Percentiles rank a stretch among this genome's conserved stretches.
These are phyloP conservation scores for Syzygium aqueum DNA, from an alignment of 345 rosid species.

Conservation along the genomic window DNA sequence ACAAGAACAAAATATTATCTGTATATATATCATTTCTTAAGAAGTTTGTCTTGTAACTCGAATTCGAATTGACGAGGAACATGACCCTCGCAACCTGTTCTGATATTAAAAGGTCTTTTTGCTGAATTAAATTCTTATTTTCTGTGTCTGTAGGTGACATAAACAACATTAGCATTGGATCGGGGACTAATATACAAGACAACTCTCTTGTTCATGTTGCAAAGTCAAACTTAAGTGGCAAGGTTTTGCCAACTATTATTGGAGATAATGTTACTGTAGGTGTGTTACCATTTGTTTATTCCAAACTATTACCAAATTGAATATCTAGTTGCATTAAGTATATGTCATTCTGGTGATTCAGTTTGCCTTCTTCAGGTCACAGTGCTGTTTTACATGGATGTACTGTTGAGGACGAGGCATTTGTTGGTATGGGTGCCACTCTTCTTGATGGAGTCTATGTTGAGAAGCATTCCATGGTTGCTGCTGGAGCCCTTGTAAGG, in stretches of 20 bases:
- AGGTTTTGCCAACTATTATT: slow-evolving; percentile 67
- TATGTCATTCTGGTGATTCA: not conserved
- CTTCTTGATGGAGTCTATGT: slow-evolving; percentile 87
- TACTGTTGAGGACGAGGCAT: slow-evolving; percentile 85
- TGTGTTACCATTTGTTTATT: not conserved
- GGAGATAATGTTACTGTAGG: slow-evolving; percentile 96
- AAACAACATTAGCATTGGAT: slow-evolving; percentile 66
- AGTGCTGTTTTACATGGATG: slow-evolving; percentile 96
- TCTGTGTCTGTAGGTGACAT: slow-evolving; percentile 51
- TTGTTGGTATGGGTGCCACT: slow-evolving; percentile 91
- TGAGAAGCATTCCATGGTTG: slow-evolving; percentile 84
- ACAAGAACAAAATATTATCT: not conserved
- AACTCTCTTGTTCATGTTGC: slow-evolving; percentile 95
- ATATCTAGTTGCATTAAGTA: not conserved
- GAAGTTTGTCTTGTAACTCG: not conserved
- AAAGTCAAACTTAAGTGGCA: slow-evolving; percentile 87
- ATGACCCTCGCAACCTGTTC: not conserved
- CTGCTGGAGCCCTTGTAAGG: slow-evolving; percentile 96
- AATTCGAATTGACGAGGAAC: not conserved
- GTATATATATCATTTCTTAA: not conserved
- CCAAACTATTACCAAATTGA: not conserved
- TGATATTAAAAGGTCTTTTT: not conserved
- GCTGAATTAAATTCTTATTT: not conserved
- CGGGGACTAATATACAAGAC: slow-evolving; percentile 95
- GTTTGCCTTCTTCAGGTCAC: slow-evolving; percentile 51